These are phyloP conservation scores for Fusarium palustre DNA, from an alignment of 2,329 filamentous ascomycete genomes.

Conservation along the genomic window DNA sequence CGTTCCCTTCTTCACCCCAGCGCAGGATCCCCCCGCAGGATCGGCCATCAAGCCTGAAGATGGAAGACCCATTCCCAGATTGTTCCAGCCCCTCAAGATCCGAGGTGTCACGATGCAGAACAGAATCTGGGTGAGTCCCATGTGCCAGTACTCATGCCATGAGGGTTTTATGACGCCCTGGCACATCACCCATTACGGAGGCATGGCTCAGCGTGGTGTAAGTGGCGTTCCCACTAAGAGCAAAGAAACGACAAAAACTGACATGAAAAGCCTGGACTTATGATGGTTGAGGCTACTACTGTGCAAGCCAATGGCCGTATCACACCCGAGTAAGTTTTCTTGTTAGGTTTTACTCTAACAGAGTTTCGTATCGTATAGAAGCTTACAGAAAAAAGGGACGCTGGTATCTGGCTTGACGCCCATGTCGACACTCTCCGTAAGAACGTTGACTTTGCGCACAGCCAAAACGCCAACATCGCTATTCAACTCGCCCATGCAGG, in stretches of 20 bases:
- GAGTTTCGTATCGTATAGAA: neutral
- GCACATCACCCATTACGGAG: constrained; percentile 79
- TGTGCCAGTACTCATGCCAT: constrained; percentile 61
- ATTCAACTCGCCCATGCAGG: constrained; percentile 80
- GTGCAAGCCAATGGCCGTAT: constrained; percentile 77
- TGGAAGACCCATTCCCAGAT: constrained; percentile 63
- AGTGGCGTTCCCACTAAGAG: constrained; percentile 27
- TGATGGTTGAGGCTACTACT: constrained; percentile 76
- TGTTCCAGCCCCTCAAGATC: constrained; percentile 61
- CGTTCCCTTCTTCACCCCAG: constrained; percentile 62
- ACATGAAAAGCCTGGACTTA: constrained; percentile 63
- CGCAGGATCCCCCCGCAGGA: constrained; percentile 58
- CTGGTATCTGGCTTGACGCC: constrained; percentile 73
- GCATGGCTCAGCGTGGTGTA: constrained; percentile 75
- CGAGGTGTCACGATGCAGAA: constrained; percentile 59
- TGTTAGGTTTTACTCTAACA: no score
- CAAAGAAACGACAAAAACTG: neutral
- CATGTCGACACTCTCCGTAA: constrained; percentile 71
- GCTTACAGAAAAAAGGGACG: constrained; percentile 61
- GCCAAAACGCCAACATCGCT: constrained; percentile 73
- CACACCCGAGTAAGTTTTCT: constrained; percentile 65
- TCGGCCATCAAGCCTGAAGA: constrained; percentile 57
- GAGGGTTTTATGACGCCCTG: constrained; percentile 74
- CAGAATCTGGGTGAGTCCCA: constrained; percentile 59
- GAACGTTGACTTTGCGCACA: constrained; percentile 75